Base-by-base conservation (phyloP, 1,139 yeast species). In the Yamadazyma spencermartinsiae region DNA sequence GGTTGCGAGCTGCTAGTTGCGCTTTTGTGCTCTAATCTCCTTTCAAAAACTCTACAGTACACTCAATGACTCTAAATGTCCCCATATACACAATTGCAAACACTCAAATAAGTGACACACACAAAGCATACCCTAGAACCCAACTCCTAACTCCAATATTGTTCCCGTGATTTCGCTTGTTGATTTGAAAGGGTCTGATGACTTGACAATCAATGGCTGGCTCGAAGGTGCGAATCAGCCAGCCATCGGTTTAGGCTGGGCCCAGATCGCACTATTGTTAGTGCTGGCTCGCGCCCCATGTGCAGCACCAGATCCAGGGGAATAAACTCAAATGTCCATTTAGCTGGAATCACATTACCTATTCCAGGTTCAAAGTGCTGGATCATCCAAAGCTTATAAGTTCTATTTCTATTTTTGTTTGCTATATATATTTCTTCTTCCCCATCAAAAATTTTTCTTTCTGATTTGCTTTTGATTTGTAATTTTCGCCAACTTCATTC, bases 341-440 rank as follows among this genome's bases (percentile, higher is more conserved):
- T 16, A 23, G 51, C 51, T 47, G 51, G 52, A 47, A 48, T 48
- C 52, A 39, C n/a, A 29, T 39, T 34, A 20, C 49, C 41, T 26
- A 16, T 34, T 35, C 23, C 19, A 44, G 38, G 18, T 11, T 23
- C 10, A 19, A 16, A 29, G 34, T 46, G 52, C 52, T 48, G 52
- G 52, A 48, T 48, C 52, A 41, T 32, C 5, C 33, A 16, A 6
- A 11, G 13, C 23, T n/a, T n/a, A n/a, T n/a, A n/a, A n/a, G n/a
- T n/a, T n/a, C n/a, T n/a, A n/a, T n/a, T n/a, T n/a, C n/a, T n/a
- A 5, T 24, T 24, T n/a, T 5, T n/a, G n/a, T 24, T 24, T 11
- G n/a, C 6, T 24, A 24, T 24, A 24, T 24, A 24, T 24, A 24
- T 24, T 20, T 20, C 9, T 8, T 20, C 10, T 20, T 20, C 23